Evolutionary conservation across 2,329 filamentous ascomycete genomes (phyloP).

Genomic region (Ascosphaera pollenicola): DNA sequence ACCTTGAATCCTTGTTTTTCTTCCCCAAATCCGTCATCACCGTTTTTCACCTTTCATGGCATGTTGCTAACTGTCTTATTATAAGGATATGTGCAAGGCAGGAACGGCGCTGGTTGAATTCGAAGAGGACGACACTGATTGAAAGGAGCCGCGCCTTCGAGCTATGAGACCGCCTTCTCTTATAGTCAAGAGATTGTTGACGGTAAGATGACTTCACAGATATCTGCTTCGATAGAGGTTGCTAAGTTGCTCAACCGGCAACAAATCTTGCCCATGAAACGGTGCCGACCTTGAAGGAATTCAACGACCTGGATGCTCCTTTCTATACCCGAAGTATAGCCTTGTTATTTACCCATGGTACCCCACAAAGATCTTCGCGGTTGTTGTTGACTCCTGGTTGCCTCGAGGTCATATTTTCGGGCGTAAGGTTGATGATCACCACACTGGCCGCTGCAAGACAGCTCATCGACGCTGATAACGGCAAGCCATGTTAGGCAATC

Average conservation of each 20-base stretch:
- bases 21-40: too few species aligned
- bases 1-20: too few species aligned
- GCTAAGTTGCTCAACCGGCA: neutral
- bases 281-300: neutral
- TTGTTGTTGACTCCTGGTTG: neutral
- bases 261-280: neutral
- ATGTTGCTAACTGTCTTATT: neutral
- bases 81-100: conserved; percentile 54
- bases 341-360: neutral
- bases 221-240: neutral
- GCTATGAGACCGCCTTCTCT: neutral
- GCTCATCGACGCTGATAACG: neutral
- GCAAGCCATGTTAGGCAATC: too few species aligned
- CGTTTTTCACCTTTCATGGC: too few species aligned
- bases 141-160: neutral
- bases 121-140: conserved; percentile 25
- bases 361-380: neutral
- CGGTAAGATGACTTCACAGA: neutral
- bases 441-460: neutral
- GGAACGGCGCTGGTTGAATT: conserved; percentile 55
- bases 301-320: neutral
- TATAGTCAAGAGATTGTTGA: neutral
- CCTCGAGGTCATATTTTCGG: neutral
- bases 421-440: neutral
- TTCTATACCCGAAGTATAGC: neutral